Conservation (phyloP, 768 basidiomycete species). For the Pisolithus orientalis region DNA sequence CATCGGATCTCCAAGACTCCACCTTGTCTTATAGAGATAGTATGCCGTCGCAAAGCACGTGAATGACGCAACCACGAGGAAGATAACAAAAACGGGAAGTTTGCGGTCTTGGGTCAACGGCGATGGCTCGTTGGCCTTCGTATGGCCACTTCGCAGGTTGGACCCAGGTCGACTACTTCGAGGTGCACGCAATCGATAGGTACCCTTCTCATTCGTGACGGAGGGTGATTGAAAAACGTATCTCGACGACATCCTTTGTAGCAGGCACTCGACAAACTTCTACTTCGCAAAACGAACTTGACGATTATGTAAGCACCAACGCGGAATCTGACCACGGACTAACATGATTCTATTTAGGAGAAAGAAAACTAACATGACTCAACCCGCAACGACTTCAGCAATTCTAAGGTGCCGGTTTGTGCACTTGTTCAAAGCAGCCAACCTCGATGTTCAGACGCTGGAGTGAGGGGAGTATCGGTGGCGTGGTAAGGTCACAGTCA, state of each 20-base stretch:
- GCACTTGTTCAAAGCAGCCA: conserved; percentile 22
- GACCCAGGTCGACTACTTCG: conserved; percentile 23
- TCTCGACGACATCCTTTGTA: conserved; percentile 6
- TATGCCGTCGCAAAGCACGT: conserved; percentile 55
- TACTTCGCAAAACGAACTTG: too few species aligned
- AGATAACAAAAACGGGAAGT: conserved; percentile 37
- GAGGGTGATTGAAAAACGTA: conserved; percentile 49
- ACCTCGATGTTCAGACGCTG: conserved; percentile 18
- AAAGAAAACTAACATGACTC: background rate
- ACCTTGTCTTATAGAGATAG: conserved; percentile 62
- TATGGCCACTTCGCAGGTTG: conserved; percentile 8
- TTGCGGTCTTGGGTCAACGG: conserved; percentile 21
- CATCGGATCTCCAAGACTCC: conserved; percentile 23
- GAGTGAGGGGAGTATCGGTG: conserved; percentile 15
- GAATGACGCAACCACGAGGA: conserved; percentile 44
- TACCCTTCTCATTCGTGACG: conserved; percentile 57
- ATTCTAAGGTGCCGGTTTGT: conserved; percentile 16
- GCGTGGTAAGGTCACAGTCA: conserved; percentile 13
- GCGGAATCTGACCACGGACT: too few species aligned
- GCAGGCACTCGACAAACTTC: background rate
- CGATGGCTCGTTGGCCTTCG: background rate
- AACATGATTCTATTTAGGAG: background rate
- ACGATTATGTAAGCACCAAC: too few species aligned
- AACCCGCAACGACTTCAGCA: too few species aligned
- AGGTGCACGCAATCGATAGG: conserved; percentile 53